phyloP scores from a whole-genome alignment of 2,329 filamentous ascomycete genomes.

The Aureobasidium namibiae region DNA sequence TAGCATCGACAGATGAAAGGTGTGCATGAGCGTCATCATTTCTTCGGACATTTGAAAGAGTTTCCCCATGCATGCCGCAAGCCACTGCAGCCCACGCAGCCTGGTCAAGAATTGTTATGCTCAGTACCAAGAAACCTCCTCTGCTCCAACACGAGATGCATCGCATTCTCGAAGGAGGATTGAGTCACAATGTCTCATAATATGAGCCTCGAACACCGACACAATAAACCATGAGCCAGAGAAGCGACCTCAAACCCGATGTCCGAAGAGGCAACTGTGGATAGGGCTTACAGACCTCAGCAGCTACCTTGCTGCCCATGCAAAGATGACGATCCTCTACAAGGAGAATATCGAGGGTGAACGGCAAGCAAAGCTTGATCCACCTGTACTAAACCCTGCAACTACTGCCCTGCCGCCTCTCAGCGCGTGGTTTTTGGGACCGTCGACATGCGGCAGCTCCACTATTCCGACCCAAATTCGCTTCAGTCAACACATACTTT shows the following conservation, averaged over 20 bases:
- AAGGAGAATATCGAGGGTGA: not conserved
- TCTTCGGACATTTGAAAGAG: constrained; percentile 4
- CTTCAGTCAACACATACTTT: not conserved
- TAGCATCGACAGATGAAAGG: not conserved
- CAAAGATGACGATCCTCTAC: not conserved
- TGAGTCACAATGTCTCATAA: not conserved
- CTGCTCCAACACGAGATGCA: not conserved
- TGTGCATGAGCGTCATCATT: constrained; percentile 8
- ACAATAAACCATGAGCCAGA: not conserved
- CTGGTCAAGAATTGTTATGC: not conserved
- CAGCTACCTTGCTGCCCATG: not conserved
- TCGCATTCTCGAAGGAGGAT: not conserved
- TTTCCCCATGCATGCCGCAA: constrained; percentile 8
- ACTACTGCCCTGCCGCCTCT: constrained; percentile 3
- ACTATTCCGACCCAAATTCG: not conserved
- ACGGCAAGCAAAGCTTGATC: constrained; percentile 9
- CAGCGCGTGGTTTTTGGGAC: not conserved
- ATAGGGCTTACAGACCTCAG: not conserved
- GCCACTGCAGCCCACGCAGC: not conserved
- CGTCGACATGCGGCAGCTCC: not conserved
- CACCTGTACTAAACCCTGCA: not conserved
- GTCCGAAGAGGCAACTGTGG: not conserved
- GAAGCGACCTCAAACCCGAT: not conserved
- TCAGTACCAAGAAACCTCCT: not conserved
- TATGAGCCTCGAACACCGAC: not conserved